phyloP scores from a whole-genome alignment of 305 asterid species.

The Solanum hybrid region DNA sequence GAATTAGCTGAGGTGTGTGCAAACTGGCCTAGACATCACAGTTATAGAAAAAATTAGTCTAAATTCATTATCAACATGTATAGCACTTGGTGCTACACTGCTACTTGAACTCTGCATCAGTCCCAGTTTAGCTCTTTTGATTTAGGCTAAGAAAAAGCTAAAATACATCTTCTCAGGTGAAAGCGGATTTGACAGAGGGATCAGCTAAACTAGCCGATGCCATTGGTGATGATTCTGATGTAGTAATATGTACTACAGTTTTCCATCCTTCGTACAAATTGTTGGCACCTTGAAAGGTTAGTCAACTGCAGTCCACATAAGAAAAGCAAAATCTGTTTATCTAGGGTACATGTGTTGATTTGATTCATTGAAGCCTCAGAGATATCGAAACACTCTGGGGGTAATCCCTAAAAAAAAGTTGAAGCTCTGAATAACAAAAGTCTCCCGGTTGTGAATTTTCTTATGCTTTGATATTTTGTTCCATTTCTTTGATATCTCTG shows the following conservation, averaged over 20 bases:
- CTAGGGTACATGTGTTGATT: neutral
- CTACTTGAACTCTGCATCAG: neutral
- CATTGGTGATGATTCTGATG: conserved; percentile 77
- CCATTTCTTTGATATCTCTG: neutral
- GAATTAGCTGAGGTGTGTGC: neutral
- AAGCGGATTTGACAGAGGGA: conserved; percentile 83
- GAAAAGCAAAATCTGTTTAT: neutral
- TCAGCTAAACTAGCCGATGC: conserved; percentile 61
- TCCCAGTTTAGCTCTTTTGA: neutral
- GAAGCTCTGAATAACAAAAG: neutral
- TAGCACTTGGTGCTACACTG: neutral
- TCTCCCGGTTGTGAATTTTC: neutral
- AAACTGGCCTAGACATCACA: neutral
- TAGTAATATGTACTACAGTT: conserved; percentile 83
- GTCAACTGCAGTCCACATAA: neutral
- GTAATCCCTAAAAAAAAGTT: neutral
- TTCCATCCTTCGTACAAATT: conserved; percentile 65
- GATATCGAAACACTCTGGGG: neutral
- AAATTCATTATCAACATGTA: neutral
- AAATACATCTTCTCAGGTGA: conserved; percentile 35
- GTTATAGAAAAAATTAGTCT: neutral
- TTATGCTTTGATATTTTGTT: neutral
- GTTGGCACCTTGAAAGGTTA: conserved; percentile 76
- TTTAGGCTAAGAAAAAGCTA: neutral
- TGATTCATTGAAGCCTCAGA: neutral